Evolutionary conservation across 2,329 filamentous ascomycete genomes (phyloP).

Genomic region (Pseudogymnoascus sp.): DNA sequence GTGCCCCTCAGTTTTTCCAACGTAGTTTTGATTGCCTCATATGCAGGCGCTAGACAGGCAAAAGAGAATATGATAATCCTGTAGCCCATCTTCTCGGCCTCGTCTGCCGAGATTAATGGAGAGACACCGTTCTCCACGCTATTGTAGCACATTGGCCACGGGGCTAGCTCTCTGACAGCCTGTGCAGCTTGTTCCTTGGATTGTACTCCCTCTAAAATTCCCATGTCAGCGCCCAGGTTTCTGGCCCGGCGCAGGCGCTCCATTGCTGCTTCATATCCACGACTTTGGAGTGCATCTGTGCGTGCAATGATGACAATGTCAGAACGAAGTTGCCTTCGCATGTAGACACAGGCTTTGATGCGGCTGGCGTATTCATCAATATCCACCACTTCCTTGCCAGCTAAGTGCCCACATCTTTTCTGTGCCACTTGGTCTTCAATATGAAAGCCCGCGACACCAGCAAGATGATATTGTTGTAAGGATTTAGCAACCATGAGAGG

Average conservation of each 20-base stretch:
- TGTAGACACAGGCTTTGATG: conserved; percentile 47
- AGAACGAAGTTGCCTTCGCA: conserved; percentile 39
- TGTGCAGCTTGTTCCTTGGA: conserved; percentile 42
- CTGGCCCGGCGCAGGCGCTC: conserved; percentile 43
- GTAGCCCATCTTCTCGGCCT: conserved; percentile 50
- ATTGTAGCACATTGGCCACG: conserved; percentile 47
- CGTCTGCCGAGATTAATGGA: conserved; percentile 43
- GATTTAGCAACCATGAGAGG: conserved; percentile 48
- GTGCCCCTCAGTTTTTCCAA: conserved; percentile 32
- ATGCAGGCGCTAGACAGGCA: conserved; percentile 40
- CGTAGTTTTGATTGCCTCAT: conserved; percentile 34
- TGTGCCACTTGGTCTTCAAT: conserved; percentile 57
- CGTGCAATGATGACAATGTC: conserved; percentile 60
- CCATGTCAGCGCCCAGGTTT: conserved; percentile 50
- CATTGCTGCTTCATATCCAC: conserved; percentile 51
- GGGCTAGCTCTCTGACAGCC: conserved; percentile 35
- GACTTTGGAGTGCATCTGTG: conserved; percentile 52
- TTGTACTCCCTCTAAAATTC: conserved; percentile 52
- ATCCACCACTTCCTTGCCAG: conserved; percentile 52
- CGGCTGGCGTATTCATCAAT: conserved; percentile 46
- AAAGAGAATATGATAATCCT: conserved; percentile 52
- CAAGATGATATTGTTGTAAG: conserved; percentile 42
- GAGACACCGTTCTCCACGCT: conserved; percentile 50
- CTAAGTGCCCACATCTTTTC: conserved; percentile 60
- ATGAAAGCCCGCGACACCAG: conserved; percentile 52